Evolutionary conservation across 2,329 filamentous ascomycete species (phyloP), one percentile per base, ranked within the genome.

Genomic region (Stachybotrys elegans): DNA sequence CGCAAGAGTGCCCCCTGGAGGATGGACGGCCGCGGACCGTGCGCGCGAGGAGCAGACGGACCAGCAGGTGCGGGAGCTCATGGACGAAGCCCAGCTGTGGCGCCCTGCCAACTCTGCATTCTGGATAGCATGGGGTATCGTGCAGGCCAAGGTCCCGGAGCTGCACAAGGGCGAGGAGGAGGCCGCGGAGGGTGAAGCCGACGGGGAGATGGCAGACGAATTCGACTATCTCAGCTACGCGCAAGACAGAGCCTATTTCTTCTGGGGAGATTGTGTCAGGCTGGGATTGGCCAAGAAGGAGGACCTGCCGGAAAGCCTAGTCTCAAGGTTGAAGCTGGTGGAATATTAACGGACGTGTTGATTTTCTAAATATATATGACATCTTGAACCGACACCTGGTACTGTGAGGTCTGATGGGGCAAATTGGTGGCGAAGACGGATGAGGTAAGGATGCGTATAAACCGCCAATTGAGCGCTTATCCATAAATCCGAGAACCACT

Each of bases 71-170:
- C 72, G 79, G 40, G 77, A 81, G 42, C 72, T 98, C 22, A 71
- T 93, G 58, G 79, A 84, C 32, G 90, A 97, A 67, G 83, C 88
- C 3, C 75, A 82, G 14, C 72, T 95, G 37, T 98, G 93, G 93
- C 81, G 93, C 4, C 73, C 88, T 0, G 88, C 89, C 31, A 95
- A 93, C 66, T 90, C 85, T 27, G 89, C 88, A 2, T 81, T 87
- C 67, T 98, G 93, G 93, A 81, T 94, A 20, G 88, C 90, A 2
- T 98, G 93, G 93, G 93, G 93, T 20, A 88, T 97, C 49, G 86
- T 98, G 42, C 93, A 98, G 67, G 92, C 93, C 39, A 91, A 93
- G 61, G 75, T 95, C 2, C 83, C 88, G 0, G 88, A 83, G 0
- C 72, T 92, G 60, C 79, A 63, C 22, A 58, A 56, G 22, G 56